Evolutionary conservation across 2,329 filamentous ascomycete species (phyloP).

Genomic region (Sporothrix luriei): DNA sequence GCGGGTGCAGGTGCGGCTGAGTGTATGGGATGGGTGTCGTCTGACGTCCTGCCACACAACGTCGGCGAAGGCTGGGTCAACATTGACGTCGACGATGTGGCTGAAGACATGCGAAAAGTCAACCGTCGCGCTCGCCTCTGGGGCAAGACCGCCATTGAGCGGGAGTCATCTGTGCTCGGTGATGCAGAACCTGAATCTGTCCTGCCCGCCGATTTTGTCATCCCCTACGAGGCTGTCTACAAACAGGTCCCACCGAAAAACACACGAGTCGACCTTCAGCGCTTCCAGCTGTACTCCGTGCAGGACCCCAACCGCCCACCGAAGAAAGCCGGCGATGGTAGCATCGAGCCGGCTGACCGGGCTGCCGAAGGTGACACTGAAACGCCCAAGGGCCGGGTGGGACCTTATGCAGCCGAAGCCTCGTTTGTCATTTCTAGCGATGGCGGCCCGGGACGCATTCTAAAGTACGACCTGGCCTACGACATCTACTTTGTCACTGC

Average conservation of each 20-base stretch:
- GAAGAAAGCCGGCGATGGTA: constrained; percentile 24
- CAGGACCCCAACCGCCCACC: constrained; percentile 49
- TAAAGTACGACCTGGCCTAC: constrained; percentile 54
- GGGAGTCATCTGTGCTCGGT: constrained; percentile 62
- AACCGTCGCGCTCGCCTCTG: constrained; percentile 55
- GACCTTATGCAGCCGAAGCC: constrained; percentile 48
- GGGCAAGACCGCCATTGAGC: constrained; percentile 62
- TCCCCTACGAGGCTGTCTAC: constrained; percentile 61
- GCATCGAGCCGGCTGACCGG: constrained; percentile 2
- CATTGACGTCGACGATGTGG: constrained; percentile 57
- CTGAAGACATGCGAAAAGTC: constrained; percentile 39
- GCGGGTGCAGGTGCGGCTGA: constrained; percentile 64
- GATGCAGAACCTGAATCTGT: constrained; percentile 58
- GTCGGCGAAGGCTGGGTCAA: constrained; percentile 61
- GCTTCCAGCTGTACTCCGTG: constrained; percentile 53
- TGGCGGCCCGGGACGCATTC: constrained; percentile 46
- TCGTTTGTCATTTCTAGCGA: constrained; percentile 49
- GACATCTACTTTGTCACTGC: constrained; percentile 68
- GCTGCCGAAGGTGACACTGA: constrained; percentile 35
- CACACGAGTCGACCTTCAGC: constrained; percentile 54
- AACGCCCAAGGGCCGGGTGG: constrained; percentile 32
- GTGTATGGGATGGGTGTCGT: constrained; percentile 70
- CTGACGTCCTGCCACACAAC: constrained; percentile 57
- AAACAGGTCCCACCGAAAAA: constrained; percentile 49
- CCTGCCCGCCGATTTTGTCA: constrained; percentile 63